These are phyloP conservation scores for Paramyrothecium sp. DNA, from an alignment of 2,329 filamentous ascomycete genomes.

Conservation along the genomic window DNA sequence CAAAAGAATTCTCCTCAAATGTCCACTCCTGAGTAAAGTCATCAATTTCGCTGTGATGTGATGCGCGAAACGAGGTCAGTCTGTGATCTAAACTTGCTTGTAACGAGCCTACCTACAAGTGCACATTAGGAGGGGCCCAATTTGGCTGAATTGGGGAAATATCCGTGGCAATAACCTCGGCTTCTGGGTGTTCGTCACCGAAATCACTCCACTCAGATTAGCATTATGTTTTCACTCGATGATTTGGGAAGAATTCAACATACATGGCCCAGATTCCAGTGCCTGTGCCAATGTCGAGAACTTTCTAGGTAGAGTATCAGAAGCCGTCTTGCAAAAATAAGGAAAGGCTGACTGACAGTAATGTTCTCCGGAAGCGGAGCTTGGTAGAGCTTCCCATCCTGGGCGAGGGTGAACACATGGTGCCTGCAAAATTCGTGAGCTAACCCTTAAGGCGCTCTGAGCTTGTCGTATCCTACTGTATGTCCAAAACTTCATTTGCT, in stretches of 20 bases:
- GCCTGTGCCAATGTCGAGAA: not conserved
- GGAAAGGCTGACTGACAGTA: too few species aligned
- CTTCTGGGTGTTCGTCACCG: conserved; percentile 24
- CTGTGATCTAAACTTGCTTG: too few species aligned
- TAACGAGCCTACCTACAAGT: not conserved
- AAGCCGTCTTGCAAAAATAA: too few species aligned
- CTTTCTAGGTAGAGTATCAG: too few species aligned
- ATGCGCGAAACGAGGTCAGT: not conserved
- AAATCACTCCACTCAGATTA: conserved; percentile 16
- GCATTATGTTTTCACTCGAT: too few species aligned
- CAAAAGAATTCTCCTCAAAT: not conserved
- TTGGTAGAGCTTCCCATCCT: not conserved
- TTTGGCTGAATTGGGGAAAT: conserved; percentile 31
- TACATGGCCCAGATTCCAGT: too few species aligned
- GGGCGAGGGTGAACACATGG: not conserved
- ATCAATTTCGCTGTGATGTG: not conserved
- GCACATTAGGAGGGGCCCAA: conserved; percentile 24
- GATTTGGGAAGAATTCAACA: too few species aligned
- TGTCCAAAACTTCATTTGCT: not conserved
- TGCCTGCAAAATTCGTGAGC: not conserved
- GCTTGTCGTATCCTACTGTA: not conserved
- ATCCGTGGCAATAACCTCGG: conserved; percentile 30
- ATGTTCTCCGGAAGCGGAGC: not conserved
- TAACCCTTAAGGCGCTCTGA: not conserved
- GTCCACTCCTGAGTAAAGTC: not conserved